phyloP scores from a whole-genome alignment of 495 filamentous ascomycete genomes.

The Rhypophila decipiens region DNA sequence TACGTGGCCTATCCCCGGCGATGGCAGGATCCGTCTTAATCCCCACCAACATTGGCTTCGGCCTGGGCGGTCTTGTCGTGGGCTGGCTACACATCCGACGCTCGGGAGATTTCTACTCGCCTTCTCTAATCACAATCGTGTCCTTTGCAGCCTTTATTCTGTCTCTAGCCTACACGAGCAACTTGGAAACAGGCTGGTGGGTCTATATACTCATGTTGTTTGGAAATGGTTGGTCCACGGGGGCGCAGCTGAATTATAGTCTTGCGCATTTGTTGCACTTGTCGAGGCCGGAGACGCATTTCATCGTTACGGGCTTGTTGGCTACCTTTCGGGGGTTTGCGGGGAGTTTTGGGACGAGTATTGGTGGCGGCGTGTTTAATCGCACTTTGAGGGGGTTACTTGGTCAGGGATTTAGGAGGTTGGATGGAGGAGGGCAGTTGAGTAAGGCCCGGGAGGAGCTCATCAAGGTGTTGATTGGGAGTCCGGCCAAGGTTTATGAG shows the following conservation, averaged over 20 bases:
- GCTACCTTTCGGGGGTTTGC: constrained; percentile 71
- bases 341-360: constrained; percentile 67
- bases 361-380: constrained; percentile 68
- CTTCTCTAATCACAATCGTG: constrained; percentile 47
- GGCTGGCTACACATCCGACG: constrained; percentile 66
- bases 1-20: constrained; percentile 58
- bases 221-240: constrained; percentile 61
- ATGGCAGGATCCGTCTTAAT: constrained; percentile 64
- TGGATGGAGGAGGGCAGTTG: constrained; percentile 29
- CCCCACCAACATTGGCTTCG: constrained; percentile 72
- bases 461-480: constrained; percentile 58
- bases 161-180: constrained; percentile 44
- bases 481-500: constrained; percentile 54
- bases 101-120: constrained; percentile 57
- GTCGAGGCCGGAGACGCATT: constrained; percentile 54
- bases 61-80: constrained; percentile 58
- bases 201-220: constrained; percentile 53
- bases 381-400: constrained; percentile 52
- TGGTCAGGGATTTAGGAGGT: constrained; percentile 45
- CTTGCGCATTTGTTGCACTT: constrained; percentile 69
- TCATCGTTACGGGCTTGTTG: constrained; percentile 62
- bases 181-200: constrained; percentile 32
- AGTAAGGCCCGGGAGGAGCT: constrained; percentile 46
- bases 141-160: constrained; percentile 49
- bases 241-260: constrained; percentile 68